Conservation (phyloP, 345 rosid genomes). For the Excoecaria cochinchinensis region DNA sequence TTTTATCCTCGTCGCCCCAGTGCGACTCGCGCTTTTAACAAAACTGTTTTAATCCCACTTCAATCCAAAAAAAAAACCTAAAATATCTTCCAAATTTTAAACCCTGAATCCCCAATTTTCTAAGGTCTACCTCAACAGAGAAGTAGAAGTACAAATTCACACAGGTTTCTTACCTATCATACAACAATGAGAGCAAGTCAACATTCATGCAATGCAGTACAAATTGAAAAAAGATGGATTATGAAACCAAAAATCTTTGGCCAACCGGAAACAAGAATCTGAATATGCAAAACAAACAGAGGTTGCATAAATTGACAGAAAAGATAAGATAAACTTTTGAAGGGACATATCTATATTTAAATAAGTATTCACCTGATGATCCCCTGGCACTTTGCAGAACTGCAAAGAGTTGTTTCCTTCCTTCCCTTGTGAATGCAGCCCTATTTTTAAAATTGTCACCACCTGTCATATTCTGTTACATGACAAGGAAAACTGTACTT, state of each 20-base stretch:
- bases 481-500: slow-evolving; percentile 14
- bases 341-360: slow-evolving; percentile 5
- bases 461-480: slow-evolving; percentile 57
- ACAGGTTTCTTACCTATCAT: slow-evolving; percentile 4
- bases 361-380: slow-evolving; percentile 69
- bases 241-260: background rate
- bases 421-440: slow-evolving; percentile 86
- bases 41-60: too few relatives aligned
- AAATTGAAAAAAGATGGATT: background rate
- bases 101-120: background rate
- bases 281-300: background rate
- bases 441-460: slow-evolving; percentile 65
- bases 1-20: too few relatives aligned
- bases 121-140: background rate
- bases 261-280: background rate
- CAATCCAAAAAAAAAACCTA: background rate
- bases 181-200: background rate
- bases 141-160: background rate
- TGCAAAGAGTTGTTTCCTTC: slow-evolving; percentile 96
- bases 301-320: background rate
- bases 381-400: slow-evolving; percentile 98
- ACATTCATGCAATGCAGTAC: background rate
- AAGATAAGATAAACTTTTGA: slow-evolving; percentile 7
- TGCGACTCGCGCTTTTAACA: too few relatives aligned
- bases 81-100: background rate